phyloP scores from a whole-genome alignment of 495 filamentous ascomycete genomes.

The Penicillium verhagenii region DNA sequence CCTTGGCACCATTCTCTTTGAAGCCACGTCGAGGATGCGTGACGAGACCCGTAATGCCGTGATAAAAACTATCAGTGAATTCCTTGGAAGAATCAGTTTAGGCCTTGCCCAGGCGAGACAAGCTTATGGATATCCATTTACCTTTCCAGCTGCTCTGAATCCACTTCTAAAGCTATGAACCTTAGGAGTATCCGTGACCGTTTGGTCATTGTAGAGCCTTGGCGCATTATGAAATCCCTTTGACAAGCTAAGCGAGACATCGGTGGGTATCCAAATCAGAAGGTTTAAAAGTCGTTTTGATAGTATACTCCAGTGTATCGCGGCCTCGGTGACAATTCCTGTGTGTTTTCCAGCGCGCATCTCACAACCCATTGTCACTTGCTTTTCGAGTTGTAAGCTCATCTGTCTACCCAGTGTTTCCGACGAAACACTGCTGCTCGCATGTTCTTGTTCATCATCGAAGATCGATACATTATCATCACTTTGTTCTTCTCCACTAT shows the following conservation, averaged over 20 bases:
- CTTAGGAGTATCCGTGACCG: conserved; percentile 63
- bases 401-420: too few relatives aligned
- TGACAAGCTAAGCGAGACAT: conserved; percentile 72
- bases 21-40: conserved; percentile 69
- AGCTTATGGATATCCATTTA: too few relatives aligned
- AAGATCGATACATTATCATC: too few relatives aligned
- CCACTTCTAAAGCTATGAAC: conserved; percentile 73
- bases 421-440: too few relatives aligned
- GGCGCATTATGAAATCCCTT: conserved; percentile 87
- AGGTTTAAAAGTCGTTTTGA: conserved; percentile 64
- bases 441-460: too few relatives aligned
- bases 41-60: conserved; percentile 71
- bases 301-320: conserved; percentile 24
- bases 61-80: conserved; percentile 64
- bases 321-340: conserved; percentile 30
- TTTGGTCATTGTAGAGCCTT: conserved; percentile 73
- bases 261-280: conserved; percentile 74
- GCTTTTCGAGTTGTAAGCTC: too few relatives aligned
- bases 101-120: too few relatives aligned
- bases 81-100: too few relatives aligned
- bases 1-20: conserved; percentile 64
- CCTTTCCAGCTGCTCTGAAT: conserved; percentile 61
- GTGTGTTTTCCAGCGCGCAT: conserved; percentile 1
- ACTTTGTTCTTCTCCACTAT: too few relatives aligned
- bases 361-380: conserved; percentile 17